Conservation (phyloP, 257 asterid genomes). For the Petrea volubilis region DNA sequence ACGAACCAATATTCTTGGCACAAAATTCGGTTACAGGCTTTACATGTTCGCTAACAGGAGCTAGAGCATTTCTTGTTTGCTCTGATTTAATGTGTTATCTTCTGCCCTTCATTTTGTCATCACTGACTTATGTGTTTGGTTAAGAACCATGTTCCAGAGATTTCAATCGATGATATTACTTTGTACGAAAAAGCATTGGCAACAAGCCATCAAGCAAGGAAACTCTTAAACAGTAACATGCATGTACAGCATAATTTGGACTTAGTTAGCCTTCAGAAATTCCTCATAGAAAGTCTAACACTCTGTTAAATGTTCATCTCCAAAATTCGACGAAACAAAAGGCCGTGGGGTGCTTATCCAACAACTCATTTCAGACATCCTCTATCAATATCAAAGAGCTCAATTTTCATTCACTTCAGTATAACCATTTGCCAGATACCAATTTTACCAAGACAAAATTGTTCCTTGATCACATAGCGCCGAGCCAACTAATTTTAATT, state of each 20-base stretch:
- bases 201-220: not conserved
- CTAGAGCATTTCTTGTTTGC: no score
- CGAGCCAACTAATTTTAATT: not conserved
- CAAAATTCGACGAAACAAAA: no score
- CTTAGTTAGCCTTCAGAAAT: not conserved
- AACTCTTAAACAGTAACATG: not conserved
- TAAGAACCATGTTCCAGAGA: not conserved
- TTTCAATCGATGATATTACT: not conserved
- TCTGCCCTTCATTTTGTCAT: not conserved
- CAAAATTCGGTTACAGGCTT: no score
- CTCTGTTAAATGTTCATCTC: no score
- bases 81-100: no score
- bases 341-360: no score
- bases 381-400: slow-evolving; percentile 8
- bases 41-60: no score
- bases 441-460: not conserved
- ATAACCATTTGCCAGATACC: not conserved
- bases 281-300: no score
- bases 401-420: not conserved
- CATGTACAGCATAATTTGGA: not conserved
- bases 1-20: not conserved
- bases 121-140: not conserved
- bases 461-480: not conserved
- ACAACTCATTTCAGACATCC: not conserved
- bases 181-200: not conserved